phyloP scores from a whole-genome alignment of 2,329 filamentous ascomycete species.

The Trichoderma sp. region DNA sequence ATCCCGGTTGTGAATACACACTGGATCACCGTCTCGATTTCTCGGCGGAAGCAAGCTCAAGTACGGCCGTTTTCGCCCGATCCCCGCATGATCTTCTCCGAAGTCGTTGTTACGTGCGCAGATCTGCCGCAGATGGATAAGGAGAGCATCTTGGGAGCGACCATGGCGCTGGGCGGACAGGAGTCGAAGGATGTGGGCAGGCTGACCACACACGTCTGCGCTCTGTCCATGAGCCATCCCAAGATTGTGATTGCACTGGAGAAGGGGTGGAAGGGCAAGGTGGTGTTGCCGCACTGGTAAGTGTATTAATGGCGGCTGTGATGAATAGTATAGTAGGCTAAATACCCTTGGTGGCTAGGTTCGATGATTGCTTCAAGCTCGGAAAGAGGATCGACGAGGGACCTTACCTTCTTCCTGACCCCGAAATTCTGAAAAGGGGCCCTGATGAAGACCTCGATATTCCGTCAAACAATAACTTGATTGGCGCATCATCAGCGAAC shows the following conservation, averaged over 20 bases:
- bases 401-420: constrained; percentile 82
- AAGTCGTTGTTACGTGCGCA: constrained; percentile 77
- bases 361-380: constrained; percentile 92
- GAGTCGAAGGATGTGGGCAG: constrained; percentile 69
- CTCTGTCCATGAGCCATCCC: constrained; percentile 69
- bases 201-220: constrained; percentile 83
- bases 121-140: constrained; percentile 83
- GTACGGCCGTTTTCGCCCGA: constrained; percentile 87
- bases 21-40: constrained; percentile 73
- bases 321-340: not conserved
- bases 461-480: constrained; percentile 57
- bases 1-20: constrained; percentile 78
- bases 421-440: constrained; percentile 68
- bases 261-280: constrained; percentile 69
- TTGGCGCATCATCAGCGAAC: constrained; percentile 59
- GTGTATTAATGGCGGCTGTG: constrained; percentile 20
- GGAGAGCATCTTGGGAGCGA: constrained; percentile 87
- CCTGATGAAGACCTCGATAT: constrained; percentile 56
- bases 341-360: constrained; percentile 52
- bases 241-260: constrained; percentile 62
- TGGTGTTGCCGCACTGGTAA: constrained; percentile 91
- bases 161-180: constrained; percentile 83
- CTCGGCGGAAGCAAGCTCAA: constrained; percentile 67
- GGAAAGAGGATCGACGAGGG: constrained; percentile 85
- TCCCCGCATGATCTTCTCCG: constrained; percentile 82